Evolutionary conservation across 176 grass and related monocot genomes (phyloP).

Genomic region (Rhynchospora breviuscula): DNA sequence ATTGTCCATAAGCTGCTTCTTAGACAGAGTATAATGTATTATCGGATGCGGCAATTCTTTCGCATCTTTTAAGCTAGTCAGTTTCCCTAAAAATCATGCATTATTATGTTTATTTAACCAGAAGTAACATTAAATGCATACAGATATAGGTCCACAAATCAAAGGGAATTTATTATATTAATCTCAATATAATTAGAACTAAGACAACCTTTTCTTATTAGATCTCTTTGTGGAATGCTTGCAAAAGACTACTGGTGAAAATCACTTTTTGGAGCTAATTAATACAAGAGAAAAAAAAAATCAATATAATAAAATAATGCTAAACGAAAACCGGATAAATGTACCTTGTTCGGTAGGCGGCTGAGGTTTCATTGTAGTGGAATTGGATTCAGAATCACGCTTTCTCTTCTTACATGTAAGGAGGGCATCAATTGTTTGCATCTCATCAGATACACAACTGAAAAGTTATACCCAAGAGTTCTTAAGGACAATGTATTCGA

Average conservation of each 20-base stretch:
- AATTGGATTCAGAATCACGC: constrained; percentile 30
- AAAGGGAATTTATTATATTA: not conserved
- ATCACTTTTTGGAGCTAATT: not conserved
- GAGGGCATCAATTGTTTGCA: constrained; percentile 81
- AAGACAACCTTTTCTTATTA: not conserved
- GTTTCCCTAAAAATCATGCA: constrained; percentile 41
- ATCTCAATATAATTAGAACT: not conserved
- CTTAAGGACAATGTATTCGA: not conserved
- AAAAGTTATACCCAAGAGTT: constrained; percentile 23
- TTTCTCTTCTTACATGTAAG: constrained; percentile 95
- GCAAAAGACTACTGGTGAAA: not conserved
- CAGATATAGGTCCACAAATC: not conserved
- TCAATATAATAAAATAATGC: not conserved
- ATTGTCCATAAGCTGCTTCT: constrained; percentile 77
- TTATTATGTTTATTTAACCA: not conserved
- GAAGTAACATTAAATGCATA: not conserved
- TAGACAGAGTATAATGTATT: constrained; percentile 72
- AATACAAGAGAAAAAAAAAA: not conserved
- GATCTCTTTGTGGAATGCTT: not conserved
- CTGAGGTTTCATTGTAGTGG: constrained; percentile 17
- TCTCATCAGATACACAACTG: constrained; percentile 79
- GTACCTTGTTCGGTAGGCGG: constrained; percentile 43
- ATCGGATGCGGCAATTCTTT: constrained; percentile 75
- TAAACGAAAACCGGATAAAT: not conserved
- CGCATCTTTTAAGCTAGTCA: constrained; percentile 48